phyloP scores from a whole-genome alignment of 352 stramenopile species.

The Globisporangium abappressorium region DNA sequence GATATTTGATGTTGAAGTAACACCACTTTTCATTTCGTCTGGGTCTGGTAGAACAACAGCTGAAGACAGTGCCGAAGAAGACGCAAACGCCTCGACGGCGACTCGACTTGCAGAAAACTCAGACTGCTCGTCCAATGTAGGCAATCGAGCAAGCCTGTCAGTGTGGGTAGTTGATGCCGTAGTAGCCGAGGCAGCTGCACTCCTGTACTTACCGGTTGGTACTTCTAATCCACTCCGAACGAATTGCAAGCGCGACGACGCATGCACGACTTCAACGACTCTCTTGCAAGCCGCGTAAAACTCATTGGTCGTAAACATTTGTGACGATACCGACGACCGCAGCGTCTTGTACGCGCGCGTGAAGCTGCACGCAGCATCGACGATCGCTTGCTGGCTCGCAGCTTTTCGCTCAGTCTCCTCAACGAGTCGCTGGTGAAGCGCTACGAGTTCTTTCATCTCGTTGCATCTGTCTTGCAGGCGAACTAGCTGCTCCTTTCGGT shows the following conservation, averaged over 20 bases:
- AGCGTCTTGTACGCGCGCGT: conserved; percentile 37
- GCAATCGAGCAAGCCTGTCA: neutral
- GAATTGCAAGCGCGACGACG: conserved; percentile 14
- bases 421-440: conserved; percentile 40
- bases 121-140: conserved; percentile 5
- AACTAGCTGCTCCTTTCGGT: conserved; percentile 39
- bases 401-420: conserved; percentile 41
- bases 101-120: conserved; percentile 13
- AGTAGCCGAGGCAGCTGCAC: neutral
- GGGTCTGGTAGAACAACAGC: neutral
- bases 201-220: conserved; percentile 3
- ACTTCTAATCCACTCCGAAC: conserved; percentile 16
- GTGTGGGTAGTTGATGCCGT: neutral
- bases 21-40: neutral
- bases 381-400: conserved; percentile 29
- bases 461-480: conserved; percentile 37
- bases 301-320: conserved; percentile 38
- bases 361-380: conserved; percentile 44
- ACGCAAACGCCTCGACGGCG: neutral
- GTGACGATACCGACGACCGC: conserved; percentile 26
- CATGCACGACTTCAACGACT: conserved; percentile 35
- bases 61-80: neutral
- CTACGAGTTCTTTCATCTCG: conserved; percentile 49
- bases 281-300: conserved; percentile 39
- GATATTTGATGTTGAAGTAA: neutral